These are phyloP conservation scores for Globisporangium radiosum DNA, from an alignment of 352 stramenopile genomes.

Conservation along the genomic window DNA sequence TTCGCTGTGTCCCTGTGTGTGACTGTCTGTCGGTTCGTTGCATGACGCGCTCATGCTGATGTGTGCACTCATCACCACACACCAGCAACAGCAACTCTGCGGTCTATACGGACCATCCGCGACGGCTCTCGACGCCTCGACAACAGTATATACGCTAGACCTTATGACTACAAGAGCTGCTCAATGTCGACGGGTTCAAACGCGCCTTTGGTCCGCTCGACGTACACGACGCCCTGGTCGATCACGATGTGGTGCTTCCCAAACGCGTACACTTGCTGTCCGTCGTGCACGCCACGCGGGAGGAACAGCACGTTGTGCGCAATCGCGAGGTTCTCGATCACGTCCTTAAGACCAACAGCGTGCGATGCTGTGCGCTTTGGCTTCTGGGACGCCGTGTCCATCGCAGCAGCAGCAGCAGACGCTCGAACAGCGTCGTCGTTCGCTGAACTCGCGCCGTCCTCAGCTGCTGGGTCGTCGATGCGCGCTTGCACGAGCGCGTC, in stretches of 20 bases:
- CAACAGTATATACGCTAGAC: too few relatives aligned
- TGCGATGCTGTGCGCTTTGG: constrained; percentile 19
- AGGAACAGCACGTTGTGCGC: constrained; percentile 77
- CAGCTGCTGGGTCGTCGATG: constrained; percentile 10
- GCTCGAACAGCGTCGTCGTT: constrained; percentile 10
- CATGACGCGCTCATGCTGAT: too few relatives aligned
- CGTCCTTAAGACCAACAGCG: constrained; percentile 69
- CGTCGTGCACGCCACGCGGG: constrained; percentile 68
- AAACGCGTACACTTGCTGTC: constrained; percentile 76
- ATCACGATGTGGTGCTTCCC: constrained; percentile 80
- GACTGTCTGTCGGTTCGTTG: background rate
- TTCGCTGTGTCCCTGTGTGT: background rate
- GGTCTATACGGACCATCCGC: too few relatives aligned
- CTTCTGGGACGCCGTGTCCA: background rate
- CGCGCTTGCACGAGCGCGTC: constrained; percentile 57
- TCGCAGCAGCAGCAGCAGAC: background rate
- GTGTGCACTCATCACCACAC: too few relatives aligned
- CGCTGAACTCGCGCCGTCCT: constrained; percentile 14
- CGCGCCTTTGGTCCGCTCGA: constrained; percentile 49
- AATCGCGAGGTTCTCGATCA: constrained; percentile 79
- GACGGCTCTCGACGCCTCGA: too few relatives aligned
- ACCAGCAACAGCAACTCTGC: too few relatives aligned
- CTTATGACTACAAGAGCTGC: constrained; percentile 35
- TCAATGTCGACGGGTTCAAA: constrained; percentile 78
- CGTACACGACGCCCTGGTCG: constrained; percentile 77